phyloP scores from a whole-genome alignment of 345 rosid genomes.

The Murraya paniculata region DNA sequence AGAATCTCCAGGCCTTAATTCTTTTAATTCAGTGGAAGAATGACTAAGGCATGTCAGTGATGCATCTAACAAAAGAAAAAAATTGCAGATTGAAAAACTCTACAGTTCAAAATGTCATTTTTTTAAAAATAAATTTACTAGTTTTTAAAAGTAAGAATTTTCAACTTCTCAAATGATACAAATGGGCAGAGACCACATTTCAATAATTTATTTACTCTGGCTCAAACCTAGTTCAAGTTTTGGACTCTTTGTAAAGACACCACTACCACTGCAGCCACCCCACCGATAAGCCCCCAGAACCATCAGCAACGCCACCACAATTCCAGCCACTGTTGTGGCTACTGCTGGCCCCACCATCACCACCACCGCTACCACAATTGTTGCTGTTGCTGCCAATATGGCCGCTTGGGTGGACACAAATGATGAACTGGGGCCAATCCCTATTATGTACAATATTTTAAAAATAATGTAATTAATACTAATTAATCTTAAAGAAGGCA shows the following conservation, averaged over 20 bases:
- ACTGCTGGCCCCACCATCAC: slow-evolving; percentile 65
- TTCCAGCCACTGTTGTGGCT: slow-evolving; percentile 62
- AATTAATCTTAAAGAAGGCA: slow-evolving; percentile 8
- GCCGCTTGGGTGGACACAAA: slow-evolving; percentile 77
- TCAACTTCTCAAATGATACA: slow-evolving; percentile 1
- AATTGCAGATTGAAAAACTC: not conserved
- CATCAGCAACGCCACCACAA: slow-evolving; percentile 70
- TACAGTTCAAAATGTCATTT: not conserved
- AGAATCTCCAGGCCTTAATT: not conserved
- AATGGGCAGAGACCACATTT: slow-evolving; percentile 7
- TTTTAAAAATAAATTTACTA: not conserved
- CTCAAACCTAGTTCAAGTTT: slow-evolving; percentile 62
- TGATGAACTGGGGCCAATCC: slow-evolving; percentile 82
- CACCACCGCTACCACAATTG: slow-evolving; percentile 71
- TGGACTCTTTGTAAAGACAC: slow-evolving; percentile 60
- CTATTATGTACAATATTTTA: slow-evolving; percentile 77
- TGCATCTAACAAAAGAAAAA: not conserved
- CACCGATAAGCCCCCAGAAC: slow-evolving; percentile 78
- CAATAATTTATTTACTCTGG: slow-evolving; percentile 23
- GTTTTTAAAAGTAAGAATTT: not conserved
- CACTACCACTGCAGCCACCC: slow-evolving; percentile 72
- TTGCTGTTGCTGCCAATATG: slow-evolving; percentile 65
- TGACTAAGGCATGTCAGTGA: not conserved
- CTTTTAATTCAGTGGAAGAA: not conserved
- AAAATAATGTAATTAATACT: slow-evolving; percentile 28